Conservation (phyloP, 164 flowering plant genomes). For the Vitis labrusca region DNA sequence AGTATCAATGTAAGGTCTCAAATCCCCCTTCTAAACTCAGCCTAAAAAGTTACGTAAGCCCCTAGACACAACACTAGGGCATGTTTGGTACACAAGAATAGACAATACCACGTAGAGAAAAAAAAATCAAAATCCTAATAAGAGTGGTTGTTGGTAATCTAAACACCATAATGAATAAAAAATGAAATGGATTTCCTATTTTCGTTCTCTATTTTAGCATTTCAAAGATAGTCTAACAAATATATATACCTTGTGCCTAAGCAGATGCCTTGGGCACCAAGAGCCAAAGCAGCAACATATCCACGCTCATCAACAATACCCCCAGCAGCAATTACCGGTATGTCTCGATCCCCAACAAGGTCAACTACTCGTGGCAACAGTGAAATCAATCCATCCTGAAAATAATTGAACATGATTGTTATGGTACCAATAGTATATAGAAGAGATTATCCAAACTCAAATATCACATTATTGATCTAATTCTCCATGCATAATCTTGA, state of each 20-base stretch:
- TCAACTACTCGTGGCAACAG: slow-evolving; percentile 83
- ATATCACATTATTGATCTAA: background rate
- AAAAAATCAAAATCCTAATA: too few species aligned
- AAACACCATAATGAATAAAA: too few species aligned
- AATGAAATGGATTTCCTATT: background rate
- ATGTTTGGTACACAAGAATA: too few species aligned
- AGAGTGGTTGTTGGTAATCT: too few species aligned
- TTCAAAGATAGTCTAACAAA: slow-evolving; percentile 7
- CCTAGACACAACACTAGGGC: too few species aligned
- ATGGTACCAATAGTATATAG: background rate
- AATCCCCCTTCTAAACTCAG: too few species aligned
- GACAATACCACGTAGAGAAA: too few species aligned
- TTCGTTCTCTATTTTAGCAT: background rate
- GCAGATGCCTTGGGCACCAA: slow-evolving; percentile 86
- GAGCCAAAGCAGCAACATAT: slow-evolving; percentile 89
- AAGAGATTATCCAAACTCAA: background rate
- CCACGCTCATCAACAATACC: slow-evolving; percentile 89
- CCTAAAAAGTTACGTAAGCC: too few species aligned
- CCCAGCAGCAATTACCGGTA: slow-evolving; percentile 86
- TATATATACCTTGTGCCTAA: slow-evolving; percentile 59
- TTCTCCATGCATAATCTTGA: too few species aligned
- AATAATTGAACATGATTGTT: slow-evolving; percentile 7
- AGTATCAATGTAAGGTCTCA: too few species aligned
- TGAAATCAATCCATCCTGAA: slow-evolving; percentile 65
- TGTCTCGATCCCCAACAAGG: slow-evolving; percentile 50